phyloP scores from a whole-genome alignment of 352 stramenopile genomes.

The Phytophthora pisi region DNA sequence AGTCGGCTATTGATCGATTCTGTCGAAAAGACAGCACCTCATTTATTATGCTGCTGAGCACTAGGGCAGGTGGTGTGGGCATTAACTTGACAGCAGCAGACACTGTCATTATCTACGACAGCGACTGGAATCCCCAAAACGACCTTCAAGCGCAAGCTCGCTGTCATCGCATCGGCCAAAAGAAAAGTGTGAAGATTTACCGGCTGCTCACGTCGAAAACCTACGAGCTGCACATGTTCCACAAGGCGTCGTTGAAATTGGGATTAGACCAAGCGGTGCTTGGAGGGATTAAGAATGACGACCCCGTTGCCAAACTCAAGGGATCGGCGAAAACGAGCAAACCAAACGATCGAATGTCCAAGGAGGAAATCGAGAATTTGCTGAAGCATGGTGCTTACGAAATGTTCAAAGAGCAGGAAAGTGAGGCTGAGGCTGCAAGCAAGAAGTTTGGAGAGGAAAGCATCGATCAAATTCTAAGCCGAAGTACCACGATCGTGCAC shows the following conservation, averaged over 20 bases:
- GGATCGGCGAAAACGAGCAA: slow-evolving; percentile 38
- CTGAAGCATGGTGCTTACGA: slow-evolving; percentile 95
- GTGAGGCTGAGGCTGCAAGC: slow-evolving; percentile 90
- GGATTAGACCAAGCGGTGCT: slow-evolving; percentile 93
- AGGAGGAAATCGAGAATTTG: slow-evolving; percentile 93
- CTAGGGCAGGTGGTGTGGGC: slow-evolving; percentile 96
- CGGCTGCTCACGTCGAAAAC: slow-evolving; percentile 91
- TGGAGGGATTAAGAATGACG: slow-evolving; percentile 82
- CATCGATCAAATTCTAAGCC: slow-evolving; percentile 97
- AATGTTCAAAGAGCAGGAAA: slow-evolving; percentile 93
- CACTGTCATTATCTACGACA: slow-evolving; percentile 96
- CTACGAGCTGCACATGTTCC: slow-evolving; percentile 95
- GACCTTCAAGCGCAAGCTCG: slow-evolving; percentile 92
- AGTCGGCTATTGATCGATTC: slow-evolving; percentile 94
- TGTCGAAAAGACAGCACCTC: slow-evolving; percentile 64
- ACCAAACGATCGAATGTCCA: slow-evolving; percentile 68
- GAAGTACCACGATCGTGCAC: slow-evolving; percentile 88
- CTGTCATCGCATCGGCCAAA: slow-evolving; percentile 94
- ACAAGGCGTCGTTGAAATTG: slow-evolving; percentile 92
- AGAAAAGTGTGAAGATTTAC: slow-evolving; percentile 94
- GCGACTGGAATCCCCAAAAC: slow-evolving; percentile 99
- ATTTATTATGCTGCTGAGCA: slow-evolving; percentile 99
- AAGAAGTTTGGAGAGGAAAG: slow-evolving; percentile 98
- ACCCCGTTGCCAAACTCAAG: slow-evolving; percentile 51
- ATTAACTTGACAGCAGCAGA: slow-evolving; percentile 97